Evolutionary conservation across 768 basidiomycete genomes (phyloP).

Genomic region (Collybia mongolica): DNA sequence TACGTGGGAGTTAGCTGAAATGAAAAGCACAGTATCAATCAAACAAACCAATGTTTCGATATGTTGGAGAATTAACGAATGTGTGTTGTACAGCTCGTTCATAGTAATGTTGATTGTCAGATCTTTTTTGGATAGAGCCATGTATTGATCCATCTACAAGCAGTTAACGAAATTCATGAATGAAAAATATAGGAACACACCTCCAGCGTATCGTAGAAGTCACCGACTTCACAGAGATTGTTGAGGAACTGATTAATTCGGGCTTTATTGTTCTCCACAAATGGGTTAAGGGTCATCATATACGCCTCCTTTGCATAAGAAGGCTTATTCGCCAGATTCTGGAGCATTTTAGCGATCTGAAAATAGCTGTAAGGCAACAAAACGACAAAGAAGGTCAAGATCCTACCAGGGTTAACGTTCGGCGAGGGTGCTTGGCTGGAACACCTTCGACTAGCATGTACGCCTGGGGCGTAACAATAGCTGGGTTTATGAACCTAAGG

Average conservation of each 20-base stretch:
- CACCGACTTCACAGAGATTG: constrained; percentile 95
- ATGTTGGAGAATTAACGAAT: constrained; percentile 92
- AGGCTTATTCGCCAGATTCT: constrained; percentile 98
- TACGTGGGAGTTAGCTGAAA: constrained; percentile 26
- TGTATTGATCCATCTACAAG: constrained; percentile 96
- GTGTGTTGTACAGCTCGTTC: constrained; percentile 99
- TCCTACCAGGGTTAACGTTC: constrained; percentile 83
- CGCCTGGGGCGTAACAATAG: constrained; percentile 98
- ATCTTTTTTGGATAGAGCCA: constrained; percentile 99
- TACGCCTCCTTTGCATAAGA: constrained; percentile 97
- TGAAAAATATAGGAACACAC: constrained; percentile 37
- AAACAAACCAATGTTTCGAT: constrained; percentile 84
- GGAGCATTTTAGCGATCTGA: constrained; percentile 99
- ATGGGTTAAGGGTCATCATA: constrained; percentile 98
- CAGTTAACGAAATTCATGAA: neutral
- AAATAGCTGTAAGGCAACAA: constrained; percentile 3
- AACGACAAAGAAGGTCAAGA: neutral
- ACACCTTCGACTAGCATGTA: constrained; percentile 99
- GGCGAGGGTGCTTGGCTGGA: constrained; percentile 95
- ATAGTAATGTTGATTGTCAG: constrained; percentile 97
- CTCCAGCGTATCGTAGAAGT: constrained; percentile 99
- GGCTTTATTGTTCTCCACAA: constrained; percentile 98
- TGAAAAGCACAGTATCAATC: neutral
- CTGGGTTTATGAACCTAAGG: constrained; percentile 99
- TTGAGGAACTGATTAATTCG: constrained; percentile 98